Evolutionary conservation across 805 yeast species (phyloP), one percentile per base, ranked within the genome.

Genomic region (Lachancea dasiensis): DNA sequence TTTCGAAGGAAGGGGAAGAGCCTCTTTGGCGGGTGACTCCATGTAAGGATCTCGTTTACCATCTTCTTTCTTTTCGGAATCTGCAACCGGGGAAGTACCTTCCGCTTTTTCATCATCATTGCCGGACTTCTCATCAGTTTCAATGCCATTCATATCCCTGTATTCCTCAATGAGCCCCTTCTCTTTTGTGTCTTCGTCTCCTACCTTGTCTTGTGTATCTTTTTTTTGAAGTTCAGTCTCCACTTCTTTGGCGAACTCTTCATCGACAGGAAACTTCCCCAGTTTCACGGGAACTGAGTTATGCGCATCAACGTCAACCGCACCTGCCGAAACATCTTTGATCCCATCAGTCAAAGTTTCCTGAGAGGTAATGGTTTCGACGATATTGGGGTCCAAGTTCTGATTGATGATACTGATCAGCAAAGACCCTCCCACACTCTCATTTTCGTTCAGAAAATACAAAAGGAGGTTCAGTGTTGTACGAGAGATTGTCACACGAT

Each of bases 371-470:
- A 55, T 51, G 63, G 70, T 48, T 67, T 49, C 54, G 1, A 63
- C 61, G 11, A 65, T 52, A 29, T 64, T 60, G 11, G 71, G 70
- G 28, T 72, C 79, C 50, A 92, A 69, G 58, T 86, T 78, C 62
- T 86, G 89, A 64, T 92, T 92, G 45, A 92, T 79, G 34, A 86
- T 72, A 49, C 96, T 69, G 33, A 92, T 85, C 38, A 90, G 69
- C 26, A 90, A 74, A 2, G 89, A 81, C 2, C 97, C 97, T 29
- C 97, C 97, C 38, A 80, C 79, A 7, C 82, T 81, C 60, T 87
- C 97, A 57, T 87, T 86, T 54, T 90, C 97, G 57, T 86, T 95
- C 38, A 92, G 63, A 50, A 87, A 90, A 56, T 86, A 85, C 38
- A 92, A 68, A 46, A 92, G 70, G 49, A 90, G 65, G 56, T 87